Evolutionary conservation across 805 yeast genomes (phyloP), one percentile per base, ranked within the genome.

Genomic region (Ogataea wickerhamii): DNA sequence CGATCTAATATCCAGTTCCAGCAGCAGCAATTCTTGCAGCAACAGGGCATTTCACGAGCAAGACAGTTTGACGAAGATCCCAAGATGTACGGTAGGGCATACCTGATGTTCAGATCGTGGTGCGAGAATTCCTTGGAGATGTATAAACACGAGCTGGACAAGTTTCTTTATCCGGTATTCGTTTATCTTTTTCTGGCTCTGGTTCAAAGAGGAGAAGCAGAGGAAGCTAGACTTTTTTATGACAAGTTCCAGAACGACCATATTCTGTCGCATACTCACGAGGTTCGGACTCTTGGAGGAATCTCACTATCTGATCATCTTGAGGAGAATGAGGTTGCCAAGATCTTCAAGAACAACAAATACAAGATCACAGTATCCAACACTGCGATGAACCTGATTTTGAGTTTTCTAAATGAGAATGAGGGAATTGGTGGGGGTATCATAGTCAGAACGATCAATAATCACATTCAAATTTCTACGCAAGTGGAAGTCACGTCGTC

Each of bases 371-470:
- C 76, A 29, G 78, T 91, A 32, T 82, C 96, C 11, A 80, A 85
- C 46, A 88, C 96, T 1, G 78, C 95, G 4, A 72, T 91, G 55
- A 93, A 88, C 57, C 66, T 91, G 49, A 71, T 93, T 47, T 68
- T 93, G 37, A 86, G 87, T 57, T 91, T 88, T 51, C 63, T 93
- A 38, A 95, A 87, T 58, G 97, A 91, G 55, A 87, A 88, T 58
- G 97, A 88, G 61, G 82, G 83, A 7, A 80, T 81, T 38, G 98
- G 98, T 29, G 98, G 98, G 2, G 82, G 89, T 2, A 75, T 91
- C 26, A 70, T 91, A 37, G 86, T 93, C 33, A 70, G 96, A 49
- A 73, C 87, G 34, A 80, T 93, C 45, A 93, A 93, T 65, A 89
- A 87, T 63, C 79, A 87, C 58, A 70, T 93, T 51, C 80, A 73